These are phyloP conservation scores for Globisporangium canariense DNA, from an alignment of 352 stramenopile species.

Conservation along the genomic window DNA sequence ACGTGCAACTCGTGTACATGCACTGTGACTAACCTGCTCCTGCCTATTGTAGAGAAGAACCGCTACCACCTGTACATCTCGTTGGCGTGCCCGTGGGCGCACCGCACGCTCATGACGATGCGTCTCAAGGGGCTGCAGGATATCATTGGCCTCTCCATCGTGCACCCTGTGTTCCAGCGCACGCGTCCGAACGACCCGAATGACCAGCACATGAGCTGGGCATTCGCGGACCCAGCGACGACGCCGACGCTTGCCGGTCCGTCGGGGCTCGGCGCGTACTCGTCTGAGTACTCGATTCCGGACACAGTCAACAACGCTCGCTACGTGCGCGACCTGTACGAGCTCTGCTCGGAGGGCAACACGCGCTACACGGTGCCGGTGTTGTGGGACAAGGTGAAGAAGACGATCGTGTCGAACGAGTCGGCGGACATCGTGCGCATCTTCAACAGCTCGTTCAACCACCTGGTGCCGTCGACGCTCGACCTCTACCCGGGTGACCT, in stretches of 20 bases:
- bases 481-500: slow-evolving; percentile 82
- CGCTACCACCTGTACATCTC: slow-evolving; percentile 96
- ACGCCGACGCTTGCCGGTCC: slow-evolving; percentile 61
- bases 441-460: slow-evolving; percentile 82
- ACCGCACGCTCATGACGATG: slow-evolving; percentile 80
- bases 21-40: not conserved
- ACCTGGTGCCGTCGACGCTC: slow-evolving; percentile 59
- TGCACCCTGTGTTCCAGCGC: slow-evolving; percentile 85
- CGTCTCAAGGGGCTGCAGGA: slow-evolving; percentile 95
- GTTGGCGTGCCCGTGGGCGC: slow-evolving; percentile 91
- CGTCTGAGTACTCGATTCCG: slow-evolving; percentile 52
- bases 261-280: slow-evolving; percentile 67
- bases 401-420: slow-evolving; percentile 94
- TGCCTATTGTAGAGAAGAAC: slow-evolving; percentile 23
- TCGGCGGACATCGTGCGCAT: slow-evolving; percentile 93
- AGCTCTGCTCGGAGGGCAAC: slow-evolving; percentile 68
- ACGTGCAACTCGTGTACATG: too few relatives aligned
- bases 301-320: slow-evolving; percentile 64
- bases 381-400: slow-evolving; percentile 88
- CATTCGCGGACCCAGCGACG: slow-evolving; percentile 66
- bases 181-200: slow-evolving; percentile 68
- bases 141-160: slow-evolving; percentile 91
- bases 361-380: slow-evolving; percentile 89
- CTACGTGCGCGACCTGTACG: slow-evolving; percentile 80
- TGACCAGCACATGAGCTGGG: slow-evolving; percentile 75